These are phyloP conservation scores for Leucosporidium scottii DNA, from an alignment of 768 basidiomycete species.

Conservation along the genomic window DNA sequence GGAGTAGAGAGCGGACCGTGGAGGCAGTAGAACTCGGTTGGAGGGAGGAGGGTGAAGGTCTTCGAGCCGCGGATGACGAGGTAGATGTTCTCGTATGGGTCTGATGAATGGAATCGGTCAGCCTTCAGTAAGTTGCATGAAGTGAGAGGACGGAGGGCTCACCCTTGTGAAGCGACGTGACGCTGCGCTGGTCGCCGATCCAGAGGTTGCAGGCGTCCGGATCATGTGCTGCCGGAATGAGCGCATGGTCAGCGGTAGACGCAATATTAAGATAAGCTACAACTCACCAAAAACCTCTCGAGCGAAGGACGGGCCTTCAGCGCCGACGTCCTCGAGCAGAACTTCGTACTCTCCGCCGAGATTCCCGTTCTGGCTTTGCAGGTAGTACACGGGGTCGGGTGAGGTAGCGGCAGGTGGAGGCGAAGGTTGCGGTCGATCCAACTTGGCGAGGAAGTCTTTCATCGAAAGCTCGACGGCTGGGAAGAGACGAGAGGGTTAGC, in stretches of 20 bases:
- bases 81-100: conserved; percentile 92
- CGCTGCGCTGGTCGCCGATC: conserved; percentile 71
- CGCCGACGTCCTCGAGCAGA: conserved; percentile 53
- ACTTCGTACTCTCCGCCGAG: conserved; percentile 52
- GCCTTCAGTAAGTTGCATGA: neutral
- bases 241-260: neutral
- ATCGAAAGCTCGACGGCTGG: conserved; percentile 17
- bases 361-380: conserved; percentile 92
- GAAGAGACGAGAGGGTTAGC: neutral
- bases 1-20: conserved; percentile 51
- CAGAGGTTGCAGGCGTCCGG: conserved; percentile 92
- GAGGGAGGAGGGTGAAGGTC: conserved; percentile 76
- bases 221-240: conserved; percentile 44
- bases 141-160: conserved; percentile 20
- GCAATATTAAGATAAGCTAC: conserved; percentile 2
- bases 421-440: neutral
- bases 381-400: conserved; percentile 52
- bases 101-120: conserved; percentile 42
- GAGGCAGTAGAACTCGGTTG: conserved; percentile 78
- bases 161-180: conserved; percentile 85
- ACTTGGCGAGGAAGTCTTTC: neutral
- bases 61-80: conserved; percentile 76
- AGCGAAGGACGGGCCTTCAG: conserved; percentile 61
- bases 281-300: conserved; percentile 66
- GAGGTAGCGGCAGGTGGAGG: neutral